Base-by-base conservation (phyloP, 2,329 filamentous ascomycete species). In the Aspergillus sp. region DNA sequence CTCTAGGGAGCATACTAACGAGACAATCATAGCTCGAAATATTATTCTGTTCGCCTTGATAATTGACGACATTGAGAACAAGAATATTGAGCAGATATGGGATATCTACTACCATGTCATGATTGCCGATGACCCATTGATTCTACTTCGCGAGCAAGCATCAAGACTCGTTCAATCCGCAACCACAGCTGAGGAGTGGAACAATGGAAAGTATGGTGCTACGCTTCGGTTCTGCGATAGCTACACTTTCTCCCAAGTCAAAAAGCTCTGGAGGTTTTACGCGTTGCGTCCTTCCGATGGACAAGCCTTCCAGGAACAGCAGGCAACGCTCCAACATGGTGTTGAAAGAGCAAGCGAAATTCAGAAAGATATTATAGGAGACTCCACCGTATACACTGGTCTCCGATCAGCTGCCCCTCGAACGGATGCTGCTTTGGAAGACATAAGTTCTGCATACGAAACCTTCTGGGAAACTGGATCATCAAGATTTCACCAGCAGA, bases 1-100 rank as follows among this genome's bases (percentile, higher is more conserved):
- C 19, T 27, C 1, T 39, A 26, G n/a, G 52, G 65, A 27, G 47
- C 53, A 34, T 39, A 58, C n/a, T 62, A 64, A 1, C 36, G 4
- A 39, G 36, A 26, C 27, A 7, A 10, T 12, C 7, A 8, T 28
- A 39, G 36, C 36, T 39, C 36, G 36, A 28, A 39, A 39, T 19
- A 39, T 39, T 19, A 39, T 39, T 8, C 9, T 39, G 19, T 39
- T 26, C 19, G 27, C 36, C 19, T 19, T 39, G 7, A 39, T 39
- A 28, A n/a, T 39, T 28, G 36, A 39, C 19, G 36, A 39, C 27
- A 28, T 8, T 9, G 36, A 26, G 5, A 8, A 8, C 12, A 5
- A 39, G 3, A 9, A 28, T 39, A 4, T 28, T 9, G 36, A 39
- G 19, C 36, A 2, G 19, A 39, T 39, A 39, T 39, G 36, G 36